A percentile compares a stretch with the other conserved stretches of the same genome.
phyloP scores from a whole-genome alignment of 139 green algal species.

The Yamagishiella unicocca region DNA sequence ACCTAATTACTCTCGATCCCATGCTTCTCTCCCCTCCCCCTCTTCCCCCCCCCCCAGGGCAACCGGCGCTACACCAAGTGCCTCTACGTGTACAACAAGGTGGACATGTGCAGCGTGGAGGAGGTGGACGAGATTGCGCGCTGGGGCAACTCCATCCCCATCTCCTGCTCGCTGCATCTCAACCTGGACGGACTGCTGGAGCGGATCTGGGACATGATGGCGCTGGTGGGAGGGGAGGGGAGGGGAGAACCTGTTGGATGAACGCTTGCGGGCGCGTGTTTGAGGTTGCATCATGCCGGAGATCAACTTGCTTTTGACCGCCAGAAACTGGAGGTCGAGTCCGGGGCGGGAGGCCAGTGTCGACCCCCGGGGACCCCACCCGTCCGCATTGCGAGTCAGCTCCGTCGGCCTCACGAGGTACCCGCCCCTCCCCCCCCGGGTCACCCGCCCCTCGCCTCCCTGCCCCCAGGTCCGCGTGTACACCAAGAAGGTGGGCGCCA shows the following conservation, averaged over 20 bases:
- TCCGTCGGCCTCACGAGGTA: too few species aligned
- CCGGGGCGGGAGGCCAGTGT: too few species aligned
- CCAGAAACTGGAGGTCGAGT: too few species aligned
- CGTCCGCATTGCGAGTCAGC: too few species aligned
- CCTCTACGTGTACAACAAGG: constrained; percentile 99
- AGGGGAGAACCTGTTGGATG: too few species aligned
- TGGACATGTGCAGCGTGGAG: constrained; percentile 93
- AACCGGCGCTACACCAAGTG: constrained; percentile 95
- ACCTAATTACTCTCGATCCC: too few species aligned
- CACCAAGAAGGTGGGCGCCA: constrained; percentile 95
- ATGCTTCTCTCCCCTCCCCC: too few species aligned
- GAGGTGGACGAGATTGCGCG: constrained; percentile 95
- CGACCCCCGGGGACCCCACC: too few species aligned
- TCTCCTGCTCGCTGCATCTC: constrained; percentile 89
- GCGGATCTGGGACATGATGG: constrained; percentile 98
- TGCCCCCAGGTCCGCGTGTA: constrained; percentile 88
- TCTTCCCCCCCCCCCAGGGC: constrained; percentile 57
- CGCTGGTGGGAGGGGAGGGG: constrained; percentile 83
- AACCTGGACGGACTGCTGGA: constrained; percentile 95
- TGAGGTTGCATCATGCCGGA: too few species aligned
- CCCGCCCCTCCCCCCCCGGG: not conserved
- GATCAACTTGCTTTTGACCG: too few species aligned
- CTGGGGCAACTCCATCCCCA: constrained; percentile 86
- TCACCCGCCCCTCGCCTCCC: not conserved
- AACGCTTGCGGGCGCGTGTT: too few species aligned